A percentile compares a stretch with the other conserved stretches of the same genome.
phyloP scores from a whole-genome alignment of 1,139 yeast genomes.

The Hemisphaericaspora xylofermentans region DNA sequence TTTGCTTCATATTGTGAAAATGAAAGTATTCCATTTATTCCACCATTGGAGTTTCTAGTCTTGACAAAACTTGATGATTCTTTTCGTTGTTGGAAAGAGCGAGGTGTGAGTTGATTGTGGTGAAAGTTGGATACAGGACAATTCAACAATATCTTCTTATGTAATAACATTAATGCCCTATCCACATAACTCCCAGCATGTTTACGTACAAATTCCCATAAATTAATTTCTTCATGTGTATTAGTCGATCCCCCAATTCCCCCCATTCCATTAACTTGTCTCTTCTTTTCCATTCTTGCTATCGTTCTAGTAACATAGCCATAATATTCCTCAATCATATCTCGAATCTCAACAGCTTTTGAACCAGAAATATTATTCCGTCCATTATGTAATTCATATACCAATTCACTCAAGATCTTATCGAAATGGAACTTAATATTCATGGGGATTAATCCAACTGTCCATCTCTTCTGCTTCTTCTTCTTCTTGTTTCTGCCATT shows the following conservation, averaged over 20 bases:
- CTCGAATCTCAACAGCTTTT: conserved; percentile 46
- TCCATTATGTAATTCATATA: conserved; percentile 42
- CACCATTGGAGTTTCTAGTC: too few species aligned
- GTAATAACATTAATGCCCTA: conserved; percentile 53
- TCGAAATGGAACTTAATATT: conserved; percentile 55
- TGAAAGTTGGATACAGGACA: too few species aligned
- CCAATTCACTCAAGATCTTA: conserved; percentile 52
- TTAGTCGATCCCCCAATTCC: too few species aligned
- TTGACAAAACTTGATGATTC: too few species aligned
- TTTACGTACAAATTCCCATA: conserved; percentile 48
- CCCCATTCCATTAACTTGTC: conserved; percentile 21
- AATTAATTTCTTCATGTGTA: conserved; percentile 43
- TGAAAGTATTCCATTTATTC: conserved; percentile 32
- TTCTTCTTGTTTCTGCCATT: conserved; percentile 25
- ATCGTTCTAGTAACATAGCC: conserved; percentile 50
- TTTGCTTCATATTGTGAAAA: conserved; percentile 44
- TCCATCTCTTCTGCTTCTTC: conserved; percentile 25
- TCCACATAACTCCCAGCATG: conserved; percentile 57
- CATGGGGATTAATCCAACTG: conserved; percentile 42
- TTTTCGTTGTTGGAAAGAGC: too few species aligned
- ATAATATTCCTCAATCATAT: conserved; percentile 49
- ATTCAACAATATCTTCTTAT: conserved; percentile 47
- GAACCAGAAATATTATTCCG: conserved; percentile 35
- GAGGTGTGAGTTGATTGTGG: too few species aligned
- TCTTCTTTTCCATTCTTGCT: conserved; percentile 24